A percentile compares a stretch with the other conserved stretches of the same genome.
phyloP scores from a whole-genome alignment of 75 land plant genomes.

The Gnetum montanum region DNA sequence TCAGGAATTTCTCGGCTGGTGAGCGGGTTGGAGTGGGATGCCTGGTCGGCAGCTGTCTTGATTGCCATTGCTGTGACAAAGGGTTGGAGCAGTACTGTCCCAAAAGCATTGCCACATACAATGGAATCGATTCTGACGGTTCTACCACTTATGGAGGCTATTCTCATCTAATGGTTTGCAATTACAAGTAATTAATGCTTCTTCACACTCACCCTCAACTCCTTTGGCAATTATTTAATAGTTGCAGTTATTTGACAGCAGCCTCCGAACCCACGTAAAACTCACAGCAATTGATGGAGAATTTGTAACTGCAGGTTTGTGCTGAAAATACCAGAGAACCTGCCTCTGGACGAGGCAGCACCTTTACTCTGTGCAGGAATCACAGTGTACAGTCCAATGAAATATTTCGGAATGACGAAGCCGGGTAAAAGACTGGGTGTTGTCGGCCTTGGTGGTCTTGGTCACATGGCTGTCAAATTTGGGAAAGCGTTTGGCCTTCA shows the following conservation, averaged over 20 bases:
- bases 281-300: not conserved
- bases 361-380: slow-evolving; percentile 43
- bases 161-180: slow-evolving; percentile 14
- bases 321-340: slow-evolving; percentile 22
- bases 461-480: slow-evolving; percentile 28
- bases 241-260: not conserved
- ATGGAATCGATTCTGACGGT: slow-evolving; percentile 13
- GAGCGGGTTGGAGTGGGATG: slow-evolving; percentile 78
- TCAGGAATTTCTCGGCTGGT: slow-evolving; percentile 45
- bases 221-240: too few relatives aligned
- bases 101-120: slow-evolving; percentile 10
- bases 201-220: not conserved
- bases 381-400: slow-evolving; percentile 36
- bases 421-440: slow-evolving; percentile 27
- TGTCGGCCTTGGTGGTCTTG: slow-evolving; percentile 25
- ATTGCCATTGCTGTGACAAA: slow-evolving; percentile 9
- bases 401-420: slow-evolving; percentile 20
- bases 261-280: not conserved
- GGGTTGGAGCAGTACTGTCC: not conserved
- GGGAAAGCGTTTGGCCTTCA: slow-evolving; percentile 18
- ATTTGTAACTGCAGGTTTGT: slow-evolving; percentile 15
- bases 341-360: slow-evolving; percentile 33
- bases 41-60: slow-evolving; percentile 22
- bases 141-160: slow-evolving; percentile 21
- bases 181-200: slow-evolving; percentile 1